Base-by-base conservation (phyloP, 2,329 filamentous ascomycete genomes). In the Diaporthe humulicola region DNA sequence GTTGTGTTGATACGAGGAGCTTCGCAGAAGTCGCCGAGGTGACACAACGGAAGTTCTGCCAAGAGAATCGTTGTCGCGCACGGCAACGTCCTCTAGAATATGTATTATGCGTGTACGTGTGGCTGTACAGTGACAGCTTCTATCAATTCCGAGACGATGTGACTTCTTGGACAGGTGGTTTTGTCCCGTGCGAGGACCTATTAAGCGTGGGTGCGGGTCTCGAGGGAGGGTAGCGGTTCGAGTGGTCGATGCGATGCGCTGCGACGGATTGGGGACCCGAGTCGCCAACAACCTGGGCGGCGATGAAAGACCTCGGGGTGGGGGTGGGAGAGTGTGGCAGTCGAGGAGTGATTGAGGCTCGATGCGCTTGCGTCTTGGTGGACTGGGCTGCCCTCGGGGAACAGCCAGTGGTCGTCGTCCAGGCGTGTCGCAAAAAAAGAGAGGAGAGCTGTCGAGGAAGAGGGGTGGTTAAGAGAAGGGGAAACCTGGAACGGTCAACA, bases 401-500 rank as follows among this genome's bases (percentile, higher is more conserved):
- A 14, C 36, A 50, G 48, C 64, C 45, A 69, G 48, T 38, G 5
- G 64, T 72, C 54, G 48, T 40, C 45, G 61, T 45, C 25, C 40
- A 48, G 42, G 36, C 19, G 45, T n/a, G 57, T 72, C 57, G 70
- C 70, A 40, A 64, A 30, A 58, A 25, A 40, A 45, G n/a, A 60
- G 12, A 38, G 45, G 42, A 66, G 61, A 52, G 67, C 54, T 42
- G 50, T 73, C 52, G 61, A 73, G 60, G 40, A 48, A 54, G 57
- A 40, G 33, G 70, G 33, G 57, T 9, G 45, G 45, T 7, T 48
- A 52, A 72, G 70, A 48, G 40, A 71, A 74, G 56, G 52, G 60
- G 70, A 56, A 75, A 70, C 54, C 74, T 73, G 70, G 74, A 75
- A 75, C 74, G 74, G 74, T 73, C 74, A 75, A 75, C 74, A 75